A percentile compares a stretch with the other conserved stretches of the same genome.
Evolutionary conservation across 345 rosid species (phyloP).

Genomic region (Gossypium ekmanianum): DNA sequence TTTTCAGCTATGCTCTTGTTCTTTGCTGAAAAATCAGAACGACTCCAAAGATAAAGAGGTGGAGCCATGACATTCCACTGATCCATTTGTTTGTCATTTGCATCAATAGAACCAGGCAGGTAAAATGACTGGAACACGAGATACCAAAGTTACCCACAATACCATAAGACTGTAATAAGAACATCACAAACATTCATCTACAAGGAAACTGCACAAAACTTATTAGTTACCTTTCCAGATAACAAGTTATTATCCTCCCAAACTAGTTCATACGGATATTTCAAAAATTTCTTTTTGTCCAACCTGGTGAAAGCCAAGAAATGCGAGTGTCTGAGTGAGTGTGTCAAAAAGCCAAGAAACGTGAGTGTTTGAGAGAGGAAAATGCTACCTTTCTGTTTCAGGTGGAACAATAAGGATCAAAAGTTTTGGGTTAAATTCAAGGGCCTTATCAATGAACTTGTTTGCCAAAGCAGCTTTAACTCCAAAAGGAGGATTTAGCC

Average conservation of each 20-base stretch:
- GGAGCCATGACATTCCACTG: constrained; percentile 74
- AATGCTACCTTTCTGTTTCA: constrained; percentile 66
- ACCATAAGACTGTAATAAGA: not conserved
- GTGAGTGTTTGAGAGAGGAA: constrained; percentile 2
- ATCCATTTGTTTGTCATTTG: constrained; percentile 62
- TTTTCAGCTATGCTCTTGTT: constrained; percentile 58
- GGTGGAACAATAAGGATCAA: constrained; percentile 86
- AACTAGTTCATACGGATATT: constrained; percentile 53
- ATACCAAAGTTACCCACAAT: constrained; percentile 8
- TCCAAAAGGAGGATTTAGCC: constrained; percentile 97
- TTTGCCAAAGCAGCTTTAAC: constrained; percentile 67
- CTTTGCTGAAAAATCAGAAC: constrained; percentile 46
- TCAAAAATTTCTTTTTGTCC: constrained; percentile 43
- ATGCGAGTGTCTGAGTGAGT: not conserved
- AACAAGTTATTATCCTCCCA: constrained; percentile 66
- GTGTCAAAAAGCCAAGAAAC: not conserved
- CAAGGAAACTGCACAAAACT: not conserved
- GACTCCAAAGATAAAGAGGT: constrained; percentile 89
- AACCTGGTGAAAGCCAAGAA: constrained; percentile 45
- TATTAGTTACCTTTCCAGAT: constrained; percentile 67
- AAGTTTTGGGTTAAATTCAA: constrained; percentile 83
- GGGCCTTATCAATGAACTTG: constrained; percentile 76
- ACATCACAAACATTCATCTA: not conserved
- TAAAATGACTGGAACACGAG: constrained; percentile 74
- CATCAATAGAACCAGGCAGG: constrained; percentile 80